Conservation (phyloP, 371 early-diverging fungal genomes). For the Dichotomocladium elegans region DNA sequence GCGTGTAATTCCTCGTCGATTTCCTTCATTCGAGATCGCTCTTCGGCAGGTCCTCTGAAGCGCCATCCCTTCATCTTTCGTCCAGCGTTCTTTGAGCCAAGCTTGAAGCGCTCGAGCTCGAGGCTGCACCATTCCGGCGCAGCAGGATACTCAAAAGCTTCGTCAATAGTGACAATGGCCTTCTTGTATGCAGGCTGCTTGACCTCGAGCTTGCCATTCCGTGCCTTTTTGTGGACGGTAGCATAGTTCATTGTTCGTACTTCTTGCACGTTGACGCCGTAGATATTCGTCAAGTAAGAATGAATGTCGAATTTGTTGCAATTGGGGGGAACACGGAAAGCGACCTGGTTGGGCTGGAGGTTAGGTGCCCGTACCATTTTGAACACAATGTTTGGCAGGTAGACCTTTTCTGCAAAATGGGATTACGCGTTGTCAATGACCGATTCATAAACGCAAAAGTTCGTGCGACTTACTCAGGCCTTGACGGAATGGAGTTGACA, state of each 20-base stretch:
- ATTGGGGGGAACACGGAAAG: conserved; percentile 88
- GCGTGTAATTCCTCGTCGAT: conserved; percentile 18
- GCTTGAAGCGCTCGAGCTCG: conserved; percentile 44
- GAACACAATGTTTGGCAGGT: conserved; percentile 88
- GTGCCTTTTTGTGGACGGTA: conserved; percentile 46
- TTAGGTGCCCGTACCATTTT: conserved; percentile 81
- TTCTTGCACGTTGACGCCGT: conserved; percentile 78
- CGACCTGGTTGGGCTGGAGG: conserved; percentile 85
- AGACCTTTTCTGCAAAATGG: conserved; percentile 60
- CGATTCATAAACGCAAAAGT: background rate
- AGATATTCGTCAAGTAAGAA: conserved; percentile 83
- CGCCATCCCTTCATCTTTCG: conserved; percentile 80
- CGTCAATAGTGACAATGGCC: conserved; percentile 88
- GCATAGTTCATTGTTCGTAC: conserved; percentile 90
- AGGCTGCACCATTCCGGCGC: conserved; percentile 50
- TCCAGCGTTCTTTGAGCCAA: conserved; percentile 52
- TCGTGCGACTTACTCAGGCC: conserved; percentile 47
- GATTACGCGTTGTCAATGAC: background rate
- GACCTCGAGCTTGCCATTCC: conserved; percentile 43
- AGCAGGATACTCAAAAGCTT: conserved; percentile 75
- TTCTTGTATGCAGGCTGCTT: conserved; percentile 73
- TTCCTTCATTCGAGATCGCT: conserved; percentile 27
- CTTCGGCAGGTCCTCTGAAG: conserved; percentile 42
- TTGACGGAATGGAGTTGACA: conserved; percentile 39
- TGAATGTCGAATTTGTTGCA: conserved; percentile 94